A percentile compares a stretch with the other conserved stretches of the same genome.
These are phyloP conservation scores for Fusarium gaditjirri DNA, from an alignment of 2,329 filamentous ascomycete species.

Conservation along the genomic window DNA sequence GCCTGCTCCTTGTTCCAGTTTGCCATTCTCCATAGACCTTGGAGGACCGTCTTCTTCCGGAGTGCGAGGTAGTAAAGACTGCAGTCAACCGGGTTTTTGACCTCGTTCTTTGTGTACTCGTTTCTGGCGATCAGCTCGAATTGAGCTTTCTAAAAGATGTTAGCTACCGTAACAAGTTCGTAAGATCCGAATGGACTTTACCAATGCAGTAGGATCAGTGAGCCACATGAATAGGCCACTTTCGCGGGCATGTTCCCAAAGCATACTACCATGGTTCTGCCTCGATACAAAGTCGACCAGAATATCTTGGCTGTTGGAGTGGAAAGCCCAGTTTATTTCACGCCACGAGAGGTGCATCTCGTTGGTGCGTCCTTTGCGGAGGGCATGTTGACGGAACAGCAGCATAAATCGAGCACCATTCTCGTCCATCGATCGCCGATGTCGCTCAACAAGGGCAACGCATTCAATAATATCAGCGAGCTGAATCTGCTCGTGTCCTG, in stretches of 20 bases:
- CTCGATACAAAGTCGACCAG: constrained; percentile 82
- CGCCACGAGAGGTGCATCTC: constrained; percentile 77
- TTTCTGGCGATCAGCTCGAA: constrained; percentile 93
- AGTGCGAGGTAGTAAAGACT: constrained; percentile 92
- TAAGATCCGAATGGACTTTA: constrained; percentile 50
- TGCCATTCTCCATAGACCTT: constrained; percentile 95
- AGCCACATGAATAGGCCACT: constrained; percentile 97
- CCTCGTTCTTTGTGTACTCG: constrained; percentile 88
- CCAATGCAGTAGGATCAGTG: constrained; percentile 78
- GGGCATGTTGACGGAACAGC: constrained; percentile 83
- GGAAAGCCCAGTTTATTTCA: constrained; percentile 87
- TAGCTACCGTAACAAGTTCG: not conserved
- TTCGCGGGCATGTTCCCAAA: constrained; percentile 87
- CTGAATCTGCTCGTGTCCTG: constrained; percentile 86
- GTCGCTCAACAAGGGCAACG: constrained; percentile 83
- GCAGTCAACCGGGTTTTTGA: constrained; percentile 91
- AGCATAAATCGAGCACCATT: constrained; percentile 89
- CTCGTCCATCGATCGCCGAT: constrained; percentile 88
- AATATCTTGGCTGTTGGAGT: constrained; percentile 89
- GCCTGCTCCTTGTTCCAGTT: constrained; percentile 87
- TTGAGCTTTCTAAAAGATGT: constrained; percentile 61
- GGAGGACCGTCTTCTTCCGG: constrained; percentile 87
- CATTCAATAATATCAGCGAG: constrained; percentile 88
- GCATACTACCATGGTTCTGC: constrained; percentile 81
- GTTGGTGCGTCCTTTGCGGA: constrained; percentile 73